Percentiles rank a stretch among this genome's conserved stretches.
phyloP scores from a whole-genome alignment of 2,329 filamentous ascomycete genomes.

The Teratosphaeria nubilosa region DNA sequence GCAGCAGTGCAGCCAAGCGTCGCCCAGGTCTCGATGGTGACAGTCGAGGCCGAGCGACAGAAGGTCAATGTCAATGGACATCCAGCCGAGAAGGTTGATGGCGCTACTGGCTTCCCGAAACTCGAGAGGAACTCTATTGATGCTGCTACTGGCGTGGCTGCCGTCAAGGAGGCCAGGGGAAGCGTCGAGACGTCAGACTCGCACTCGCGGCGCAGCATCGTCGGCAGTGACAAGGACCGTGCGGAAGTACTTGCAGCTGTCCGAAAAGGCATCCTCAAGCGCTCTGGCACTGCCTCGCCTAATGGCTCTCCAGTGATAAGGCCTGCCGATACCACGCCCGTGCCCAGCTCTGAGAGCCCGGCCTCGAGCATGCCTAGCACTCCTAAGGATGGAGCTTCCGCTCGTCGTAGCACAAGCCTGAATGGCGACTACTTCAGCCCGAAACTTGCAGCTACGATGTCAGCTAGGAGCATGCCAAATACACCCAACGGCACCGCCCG shows the following conservation, averaged over 20 bases:
- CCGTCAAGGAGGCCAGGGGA: constrained; percentile 20
- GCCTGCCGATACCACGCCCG: constrained; percentile 51
- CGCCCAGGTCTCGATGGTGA: constrained; percentile 89
- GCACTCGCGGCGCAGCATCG: constrained; percentile 68
- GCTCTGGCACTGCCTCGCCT: constrained; percentile 53
- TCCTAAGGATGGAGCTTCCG: constrained; percentile 59
- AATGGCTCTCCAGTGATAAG: constrained; percentile 59
- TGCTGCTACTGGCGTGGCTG: constrained; percentile 33
- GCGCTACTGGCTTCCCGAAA: constrained; percentile 72
- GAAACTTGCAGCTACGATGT: constrained; percentile 52
- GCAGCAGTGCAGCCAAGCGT: constrained; percentile 45
- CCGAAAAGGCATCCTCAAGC: constrained; percentile 91
- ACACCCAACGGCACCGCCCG: constrained; percentile 60
- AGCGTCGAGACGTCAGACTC: constrained; percentile 50
- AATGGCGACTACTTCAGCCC: constrained; percentile 85
- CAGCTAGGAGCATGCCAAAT: constrained; percentile 64
- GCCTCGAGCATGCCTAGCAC: constrained; percentile 81
- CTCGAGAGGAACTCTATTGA: constrained; percentile 76
- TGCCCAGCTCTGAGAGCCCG: constrained; percentile 64
- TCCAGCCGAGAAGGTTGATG: constrained; percentile 55
- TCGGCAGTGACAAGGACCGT: constrained; percentile 80
- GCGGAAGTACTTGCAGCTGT: constrained; percentile 87
- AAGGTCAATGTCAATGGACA: constrained; percentile 67
- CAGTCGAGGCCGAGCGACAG: constrained; percentile 84
- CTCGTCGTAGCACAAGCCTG: constrained; percentile 28